Base-by-base conservation (phyloP, 768 basidiomycete species). In the Gymnopilus junonius region DNA sequence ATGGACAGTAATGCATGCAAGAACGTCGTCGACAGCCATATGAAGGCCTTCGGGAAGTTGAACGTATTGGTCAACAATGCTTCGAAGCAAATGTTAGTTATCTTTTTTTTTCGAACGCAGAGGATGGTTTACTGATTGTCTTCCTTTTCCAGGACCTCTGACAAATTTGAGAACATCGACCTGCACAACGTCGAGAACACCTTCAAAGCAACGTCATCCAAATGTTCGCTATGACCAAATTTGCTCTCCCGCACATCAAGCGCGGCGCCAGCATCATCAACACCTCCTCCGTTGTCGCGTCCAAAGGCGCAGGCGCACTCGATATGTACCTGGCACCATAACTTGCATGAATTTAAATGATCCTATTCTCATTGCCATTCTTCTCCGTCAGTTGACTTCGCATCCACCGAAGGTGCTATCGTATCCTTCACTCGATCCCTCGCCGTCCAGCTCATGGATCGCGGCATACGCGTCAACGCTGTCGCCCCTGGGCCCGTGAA, bases 1-100 rank as follows among this genome's bases (percentile, higher is more conserved):
- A 79, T 78, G 68, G 67, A 79, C 5, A 75, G 77, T 14, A 66
- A 65, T 2, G 75, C 79, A 31, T 79, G 82, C 69, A 76, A 86
- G 66, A 70, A 74, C 2, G 71, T 85, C 59, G 74, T 88, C 61
- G 76, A 83, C 8, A 71, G 76, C 48, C 87, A 87, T 69, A 65
- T 87, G 59, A 63, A 75, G 32, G 75, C 69, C 48, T 85, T 80
- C 62, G 77, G 78, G 20, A 74, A 75, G 57, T 69, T 87, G 29
- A 82, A 88, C 69, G 77, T 88, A 48, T 76, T 88, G 51, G 85
- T 89, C 58, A 87, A 87, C 73, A 87, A 87, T 71, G 85, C 85
- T n/a, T 79, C 79, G 39, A 84, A 86, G 67, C 80, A 82, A 64
- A 74, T 76, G 75, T 73, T 53, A 37, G 72, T 66, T 4, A n/a